Percentiles rank a stretch among this genome's conserved stretches.
phyloP scores from a whole-genome alignment of 2,329 filamentous ascomycete genomes.

The Epichloe gansuensis region DNA sequence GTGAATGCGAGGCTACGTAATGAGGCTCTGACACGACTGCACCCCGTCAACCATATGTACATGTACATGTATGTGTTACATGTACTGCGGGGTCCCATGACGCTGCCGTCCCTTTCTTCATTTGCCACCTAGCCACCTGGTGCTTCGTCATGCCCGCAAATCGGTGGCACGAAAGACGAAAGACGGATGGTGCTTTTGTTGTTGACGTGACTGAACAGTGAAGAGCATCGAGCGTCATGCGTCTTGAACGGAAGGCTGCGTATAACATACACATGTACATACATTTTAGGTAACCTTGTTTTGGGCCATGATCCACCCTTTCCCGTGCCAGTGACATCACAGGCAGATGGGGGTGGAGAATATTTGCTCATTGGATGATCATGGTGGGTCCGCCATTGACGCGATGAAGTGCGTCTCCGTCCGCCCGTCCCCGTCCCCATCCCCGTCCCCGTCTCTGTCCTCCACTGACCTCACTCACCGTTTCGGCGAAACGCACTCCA shows the following conservation, averaged over 20 bases:
- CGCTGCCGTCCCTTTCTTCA: neutral
- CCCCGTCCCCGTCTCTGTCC: neutral
- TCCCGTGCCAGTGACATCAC: conserved; percentile 3
- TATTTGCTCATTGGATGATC: neutral
- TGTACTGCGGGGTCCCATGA: neutral
- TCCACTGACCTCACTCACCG: conserved; percentile 3
- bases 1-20: neutral
- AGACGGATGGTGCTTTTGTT: no score
- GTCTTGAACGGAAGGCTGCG: neutral
- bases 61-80: no score
- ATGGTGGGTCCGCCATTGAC: neutral
- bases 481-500: conserved; percentile 1
- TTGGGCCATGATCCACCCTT: neutral
- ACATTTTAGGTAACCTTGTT: neutral
- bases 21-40: neutral
- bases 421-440: no score
- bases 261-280: no score
- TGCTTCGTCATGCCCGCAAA: neutral
- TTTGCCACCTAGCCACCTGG: neutral
- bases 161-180: neutral
- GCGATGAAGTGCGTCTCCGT: no score
- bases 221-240: no score
- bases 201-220: no score
- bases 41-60: neutral
- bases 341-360: neutral